phyloP scores from a whole-genome alignment of 768 basidiomycete species.

The Panaeolus cyanescens region DNA sequence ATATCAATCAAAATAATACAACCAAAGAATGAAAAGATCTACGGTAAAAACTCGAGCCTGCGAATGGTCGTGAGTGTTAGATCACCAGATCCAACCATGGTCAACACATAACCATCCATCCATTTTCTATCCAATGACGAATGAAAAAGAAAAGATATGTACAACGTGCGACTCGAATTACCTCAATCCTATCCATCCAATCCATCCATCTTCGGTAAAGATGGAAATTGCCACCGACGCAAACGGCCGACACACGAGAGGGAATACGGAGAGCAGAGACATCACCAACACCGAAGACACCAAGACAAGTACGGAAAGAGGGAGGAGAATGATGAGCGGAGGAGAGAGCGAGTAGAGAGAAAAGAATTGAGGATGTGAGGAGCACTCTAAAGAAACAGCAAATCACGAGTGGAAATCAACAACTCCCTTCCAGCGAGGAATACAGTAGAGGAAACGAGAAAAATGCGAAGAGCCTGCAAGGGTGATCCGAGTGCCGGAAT shows the following conservation, averaged over 20 bases:
- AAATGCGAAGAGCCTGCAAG: background rate
- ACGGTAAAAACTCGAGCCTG: background rate
- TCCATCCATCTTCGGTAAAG: background rate
- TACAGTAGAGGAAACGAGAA: background rate
- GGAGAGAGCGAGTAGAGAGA: background rate
- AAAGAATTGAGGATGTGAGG: conserved; percentile 1
- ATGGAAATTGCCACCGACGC: background rate
- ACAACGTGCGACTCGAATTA: background rate
- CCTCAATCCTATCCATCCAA: background rate
- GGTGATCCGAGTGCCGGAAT: background rate
- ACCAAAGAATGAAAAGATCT: background rate
- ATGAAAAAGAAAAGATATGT: background rate
- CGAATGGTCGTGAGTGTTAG: conserved; percentile 4
- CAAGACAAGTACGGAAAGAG: conserved; percentile 7
- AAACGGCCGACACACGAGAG: background rate
- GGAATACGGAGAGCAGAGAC: background rate
- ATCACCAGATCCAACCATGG: background rate
- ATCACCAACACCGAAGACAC: conserved; percentile 15
- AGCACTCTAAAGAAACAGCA: background rate
- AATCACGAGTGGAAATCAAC: background rate
- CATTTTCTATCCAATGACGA: background rate
- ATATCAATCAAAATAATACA: background rate
- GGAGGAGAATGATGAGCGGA: background rate
- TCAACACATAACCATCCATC: background rate
- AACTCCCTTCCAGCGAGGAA: background rate